These are phyloP conservation scores for Suillus sp. DNA, from an alignment of 768 basidiomycete genomes.

Conservation along the genomic window DNA sequence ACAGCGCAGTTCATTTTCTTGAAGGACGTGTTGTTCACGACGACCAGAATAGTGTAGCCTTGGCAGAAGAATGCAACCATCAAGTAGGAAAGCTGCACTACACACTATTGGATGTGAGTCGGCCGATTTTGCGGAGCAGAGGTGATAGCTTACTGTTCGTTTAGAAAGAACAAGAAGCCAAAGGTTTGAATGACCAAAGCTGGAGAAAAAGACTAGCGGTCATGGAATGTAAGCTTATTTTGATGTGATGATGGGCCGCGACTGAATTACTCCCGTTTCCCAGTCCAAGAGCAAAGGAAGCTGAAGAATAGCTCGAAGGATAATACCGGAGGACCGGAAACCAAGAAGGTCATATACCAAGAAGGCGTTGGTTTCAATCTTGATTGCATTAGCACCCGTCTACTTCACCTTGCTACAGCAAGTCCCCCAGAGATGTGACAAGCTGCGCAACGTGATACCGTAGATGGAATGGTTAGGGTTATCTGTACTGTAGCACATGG, in stretches of 20 bases:
- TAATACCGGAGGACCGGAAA: not conserved
- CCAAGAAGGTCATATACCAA: constrained; percentile 4
- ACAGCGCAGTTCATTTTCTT: not conserved
- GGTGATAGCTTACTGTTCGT: not conserved
- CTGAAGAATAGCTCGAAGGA: constrained; percentile 1
- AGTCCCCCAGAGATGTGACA: not conserved
- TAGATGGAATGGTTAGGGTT: not conserved
- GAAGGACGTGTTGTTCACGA: not conserved
- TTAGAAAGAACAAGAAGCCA: constrained; percentile 3
- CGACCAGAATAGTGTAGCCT: not conserved
- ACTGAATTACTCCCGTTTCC: not conserved
- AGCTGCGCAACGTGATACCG: not conserved
- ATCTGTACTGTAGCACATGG: not conserved
- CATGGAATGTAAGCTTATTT: not conserved
- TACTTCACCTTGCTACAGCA: constrained; percentile 1
- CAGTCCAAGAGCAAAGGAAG: constrained; percentile 6
- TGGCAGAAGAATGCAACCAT: not conserved
- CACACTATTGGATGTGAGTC: not conserved
- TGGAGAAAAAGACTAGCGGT: not conserved
- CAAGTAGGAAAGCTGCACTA: constrained; percentile 3
- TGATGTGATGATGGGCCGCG: not conserved
- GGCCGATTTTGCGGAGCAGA: not conserved
- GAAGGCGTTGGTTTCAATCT: constrained; percentile 1
- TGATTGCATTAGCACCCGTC: not conserved
- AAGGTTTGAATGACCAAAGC: constrained; percentile 2